These are phyloP conservation scores for Penicillium cinerascens DNA, from an alignment of 495 filamentous ascomycete genomes.

Conservation along the genomic window DNA sequence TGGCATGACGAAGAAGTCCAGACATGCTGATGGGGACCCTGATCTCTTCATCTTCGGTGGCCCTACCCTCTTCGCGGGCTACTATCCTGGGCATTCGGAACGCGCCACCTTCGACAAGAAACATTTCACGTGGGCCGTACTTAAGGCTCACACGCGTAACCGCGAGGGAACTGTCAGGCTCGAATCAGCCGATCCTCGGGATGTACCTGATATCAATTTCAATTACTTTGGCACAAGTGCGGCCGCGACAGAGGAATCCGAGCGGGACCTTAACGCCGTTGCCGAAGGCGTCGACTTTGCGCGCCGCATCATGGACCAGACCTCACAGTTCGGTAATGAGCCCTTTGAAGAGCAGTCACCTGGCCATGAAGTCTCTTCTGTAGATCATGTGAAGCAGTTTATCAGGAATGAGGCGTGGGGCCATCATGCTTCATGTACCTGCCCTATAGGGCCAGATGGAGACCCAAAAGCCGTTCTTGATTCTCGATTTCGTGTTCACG, in stretches of 20 bases:
- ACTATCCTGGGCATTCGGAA: conserved; percentile 30
- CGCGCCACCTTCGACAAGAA: conserved; percentile 20
- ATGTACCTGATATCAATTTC: conserved; percentile 54
- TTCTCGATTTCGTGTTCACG: conserved; percentile 53
- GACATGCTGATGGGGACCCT: conserved; percentile 33
- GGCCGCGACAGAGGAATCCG: conserved; percentile 24
- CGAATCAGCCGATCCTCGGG: conserved; percentile 47
- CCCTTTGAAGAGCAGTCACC: conserved; percentile 40
- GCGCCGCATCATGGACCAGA: conserved; percentile 12
- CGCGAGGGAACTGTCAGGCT: conserved; percentile 51
- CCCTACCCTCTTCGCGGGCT: conserved; percentile 46
- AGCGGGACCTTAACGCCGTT: conserved; percentile 43
- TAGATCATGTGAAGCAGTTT: conserved; percentile 45
- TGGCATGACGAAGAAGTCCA: conserved; percentile 43
- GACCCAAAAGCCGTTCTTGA: conserved; percentile 61
- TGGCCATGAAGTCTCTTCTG: conserved; percentile 33
- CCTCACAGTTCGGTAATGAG: conserved; percentile 1
- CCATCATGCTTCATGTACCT: conserved; percentile 59
- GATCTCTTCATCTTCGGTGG: conserved; percentile 55
- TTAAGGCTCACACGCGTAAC: conserved; percentile 53
- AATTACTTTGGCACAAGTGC: conserved; percentile 50
- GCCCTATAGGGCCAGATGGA: conserved; percentile 51
- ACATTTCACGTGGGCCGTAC: conserved; percentile 46
- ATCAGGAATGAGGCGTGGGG: conserved; percentile 54
- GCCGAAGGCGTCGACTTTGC: conserved; percentile 45